These are phyloP conservation scores for Filobasidium floriforme DNA, from an alignment of 768 basidiomycete species.

Conservation along the genomic window DNA sequence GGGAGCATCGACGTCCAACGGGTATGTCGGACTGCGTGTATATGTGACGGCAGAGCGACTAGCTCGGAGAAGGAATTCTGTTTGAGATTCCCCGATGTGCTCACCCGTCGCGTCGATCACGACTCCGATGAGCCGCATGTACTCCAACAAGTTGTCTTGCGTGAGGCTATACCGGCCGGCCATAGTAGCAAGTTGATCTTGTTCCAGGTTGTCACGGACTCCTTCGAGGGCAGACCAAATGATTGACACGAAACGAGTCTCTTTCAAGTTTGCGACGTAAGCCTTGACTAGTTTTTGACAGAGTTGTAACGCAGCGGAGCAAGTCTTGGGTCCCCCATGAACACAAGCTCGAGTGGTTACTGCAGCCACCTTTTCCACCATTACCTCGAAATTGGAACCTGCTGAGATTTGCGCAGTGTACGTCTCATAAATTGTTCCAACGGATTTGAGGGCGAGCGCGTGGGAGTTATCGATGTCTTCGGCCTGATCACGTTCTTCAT, in stretches of 20 bases:
- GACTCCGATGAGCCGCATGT: conserved; percentile 51
- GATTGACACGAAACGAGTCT: no score
- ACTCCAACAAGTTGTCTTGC: conserved; percentile 78
- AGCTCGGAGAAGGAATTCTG: conserved; percentile 64
- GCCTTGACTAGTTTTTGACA: neutral
- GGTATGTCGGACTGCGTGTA: conserved; percentile 70
- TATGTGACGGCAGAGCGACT: conserved; percentile 54
- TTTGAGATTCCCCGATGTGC: neutral
- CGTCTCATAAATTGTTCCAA: neutral
- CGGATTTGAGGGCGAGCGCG: no score
- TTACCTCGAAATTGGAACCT: neutral
- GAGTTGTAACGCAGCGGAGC: neutral
- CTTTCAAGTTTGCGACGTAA: no score
- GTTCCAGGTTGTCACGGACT: neutral
- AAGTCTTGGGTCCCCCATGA: neutral
- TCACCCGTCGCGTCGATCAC: neutral
- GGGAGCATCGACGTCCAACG: conserved; percentile 76
- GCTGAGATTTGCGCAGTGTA: neutral
- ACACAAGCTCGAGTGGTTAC: neutral
- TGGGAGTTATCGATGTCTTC: no score
- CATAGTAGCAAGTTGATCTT: neutral
- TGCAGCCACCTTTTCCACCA: neutral
- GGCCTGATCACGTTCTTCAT: no score
- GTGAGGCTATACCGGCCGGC: conserved; percentile 42
- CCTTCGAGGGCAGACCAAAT: neutral